Evolutionary conservation across 176 grass and related monocot genomes (phyloP), one percentile per base, ranked within the genome.

Genomic region (Oryza meridionalis): DNA sequence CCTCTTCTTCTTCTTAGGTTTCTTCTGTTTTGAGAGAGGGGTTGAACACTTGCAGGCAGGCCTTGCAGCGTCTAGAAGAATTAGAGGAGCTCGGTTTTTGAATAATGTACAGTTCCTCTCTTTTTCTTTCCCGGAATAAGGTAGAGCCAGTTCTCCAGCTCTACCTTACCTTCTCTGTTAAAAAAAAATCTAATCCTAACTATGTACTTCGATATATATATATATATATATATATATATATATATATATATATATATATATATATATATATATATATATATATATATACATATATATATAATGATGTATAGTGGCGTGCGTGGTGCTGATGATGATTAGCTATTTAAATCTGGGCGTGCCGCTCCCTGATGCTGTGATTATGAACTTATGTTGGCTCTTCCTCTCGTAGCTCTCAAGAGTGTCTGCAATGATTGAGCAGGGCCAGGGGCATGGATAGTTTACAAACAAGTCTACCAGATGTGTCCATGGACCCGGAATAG

Each of bases 351-450:
- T 65, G 10, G 22, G 22, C 24, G 62, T 69, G 66, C 24, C 5
- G 29, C 66, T 69, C 66, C 66, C 29, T 33, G 68, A 70, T 70
- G 63, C 75, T 58, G n/a, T 19, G 59, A 44, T 40, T 58, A 55
- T 73, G 27, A 61, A 45, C 7, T 4, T 47, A 64, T 58, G 43
- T 19, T 11, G 27, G 53, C 7, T 22, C 10, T 21, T 55, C 85
- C 78, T 87, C 38, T 40, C 63, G 85, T 69, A 63, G 47, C 63
- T 32, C 78, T 62, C 72, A 24, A 87, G 6, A 27, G 66, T 87
- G 85, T 77, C 72, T 77, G 19, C 50, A 38, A 40, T 77, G 21
- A 7, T 61, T 6, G 13, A 43, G 47, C 85, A 82, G 53, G 35
- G 35, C 35, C 35, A 37, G 35, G 12, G 9, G 26, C 2, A 1